These are phyloP conservation scores for Sordariomycetes sp. DNA, from an alignment of 2,329 filamentous ascomycete genomes.

Conservation along the genomic window DNA sequence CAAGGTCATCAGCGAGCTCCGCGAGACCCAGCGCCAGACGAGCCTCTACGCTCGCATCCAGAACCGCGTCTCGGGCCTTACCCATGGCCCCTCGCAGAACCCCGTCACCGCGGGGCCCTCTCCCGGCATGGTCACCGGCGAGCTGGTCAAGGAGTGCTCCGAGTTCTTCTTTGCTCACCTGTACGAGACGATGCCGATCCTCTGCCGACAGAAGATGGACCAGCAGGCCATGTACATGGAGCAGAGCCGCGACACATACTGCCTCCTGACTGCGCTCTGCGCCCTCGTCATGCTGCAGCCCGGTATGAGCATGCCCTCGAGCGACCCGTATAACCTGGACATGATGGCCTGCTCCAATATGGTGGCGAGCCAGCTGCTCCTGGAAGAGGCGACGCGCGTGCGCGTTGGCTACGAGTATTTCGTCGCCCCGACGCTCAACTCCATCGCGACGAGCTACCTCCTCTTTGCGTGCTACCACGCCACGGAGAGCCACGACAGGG, in stretches of 20 bases:
- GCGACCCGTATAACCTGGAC: slow-evolving; percentile 42
- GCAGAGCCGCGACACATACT: slow-evolving; percentile 49
- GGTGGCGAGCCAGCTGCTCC: slow-evolving; percentile 49
- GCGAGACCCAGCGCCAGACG: slow-evolving; percentile 54
- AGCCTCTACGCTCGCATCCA: slow-evolving; percentile 49
- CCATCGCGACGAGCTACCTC: slow-evolving; percentile 64
- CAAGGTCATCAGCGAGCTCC: slow-evolving; percentile 62
- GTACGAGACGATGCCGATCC: slow-evolving; percentile 49
- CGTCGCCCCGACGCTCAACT: slow-evolving; percentile 40
- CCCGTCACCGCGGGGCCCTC: slow-evolving; percentile 30
- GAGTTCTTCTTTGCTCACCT: slow-evolving; percentile 58
- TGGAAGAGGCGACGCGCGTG: slow-evolving; percentile 55
- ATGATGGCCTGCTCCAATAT: slow-evolving; percentile 45
- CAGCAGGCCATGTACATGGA: slow-evolving; percentile 47
- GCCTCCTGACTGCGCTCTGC: slow-evolving; percentile 48
- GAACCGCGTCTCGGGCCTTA: slow-evolving; percentile 42
- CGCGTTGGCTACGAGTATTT: slow-evolving; percentile 49
- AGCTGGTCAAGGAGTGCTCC: slow-evolving; percentile 52
- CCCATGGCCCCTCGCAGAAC: slow-evolving; percentile 7
- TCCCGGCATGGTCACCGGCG: slow-evolving; percentile 44
- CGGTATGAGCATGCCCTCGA: slow-evolving; percentile 46
- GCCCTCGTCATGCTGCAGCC: slow-evolving; percentile 59
- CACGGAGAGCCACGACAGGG: slow-evolving; percentile 59
- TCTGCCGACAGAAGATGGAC: slow-evolving; percentile 44
- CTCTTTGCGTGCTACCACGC: slow-evolving; percentile 61